Conservation (phyloP, 495 filamentous ascomycete species). For the Lophium mytilinum region DNA sequence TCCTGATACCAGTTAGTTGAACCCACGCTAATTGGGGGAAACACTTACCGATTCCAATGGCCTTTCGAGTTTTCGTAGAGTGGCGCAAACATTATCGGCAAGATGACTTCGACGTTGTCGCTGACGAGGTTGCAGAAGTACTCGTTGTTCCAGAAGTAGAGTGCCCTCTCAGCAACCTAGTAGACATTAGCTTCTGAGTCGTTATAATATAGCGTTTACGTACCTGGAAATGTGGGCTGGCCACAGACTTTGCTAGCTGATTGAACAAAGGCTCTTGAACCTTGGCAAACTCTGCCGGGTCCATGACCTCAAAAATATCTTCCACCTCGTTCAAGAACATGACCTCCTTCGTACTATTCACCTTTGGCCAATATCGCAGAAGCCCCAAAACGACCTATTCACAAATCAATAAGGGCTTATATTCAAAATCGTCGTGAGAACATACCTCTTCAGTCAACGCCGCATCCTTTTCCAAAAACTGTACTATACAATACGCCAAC, state of each 20-base stretch:
- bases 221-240: conserved; percentile 96
- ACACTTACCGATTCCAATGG: conserved; percentile 88
- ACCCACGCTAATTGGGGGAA: neutral
- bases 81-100: conserved; percentile 98
- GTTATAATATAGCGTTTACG: conserved; percentile 9
- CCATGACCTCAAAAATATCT: conserved; percentile 99
- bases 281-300: conserved; percentile 96
- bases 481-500: conserved; percentile 96
- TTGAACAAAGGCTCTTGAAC: conserved; percentile 96
- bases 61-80: conserved; percentile 99
- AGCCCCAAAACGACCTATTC: conserved; percentile 89
- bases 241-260: conserved; percentile 94
- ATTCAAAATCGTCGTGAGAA: neutral
- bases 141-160: conserved; percentile 99
- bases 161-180: conserved; percentile 85
- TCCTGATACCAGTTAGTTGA: conserved; percentile 45
- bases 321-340: conserved; percentile 99
- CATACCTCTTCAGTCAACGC: conserved; percentile 90
- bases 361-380: conserved; percentile 96
- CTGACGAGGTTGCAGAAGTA: conserved; percentile 99
- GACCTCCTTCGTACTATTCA: conserved; percentile 98
- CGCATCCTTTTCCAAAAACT: conserved; percentile 98
- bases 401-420: neutral
- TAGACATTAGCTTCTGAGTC: neutral
- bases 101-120: conserved; percentile 96